These are phyloP conservation scores for Tolypocladium capitatum DNA, from an alignment of 2,329 filamentous ascomycete genomes.

Conservation along the genomic window DNA sequence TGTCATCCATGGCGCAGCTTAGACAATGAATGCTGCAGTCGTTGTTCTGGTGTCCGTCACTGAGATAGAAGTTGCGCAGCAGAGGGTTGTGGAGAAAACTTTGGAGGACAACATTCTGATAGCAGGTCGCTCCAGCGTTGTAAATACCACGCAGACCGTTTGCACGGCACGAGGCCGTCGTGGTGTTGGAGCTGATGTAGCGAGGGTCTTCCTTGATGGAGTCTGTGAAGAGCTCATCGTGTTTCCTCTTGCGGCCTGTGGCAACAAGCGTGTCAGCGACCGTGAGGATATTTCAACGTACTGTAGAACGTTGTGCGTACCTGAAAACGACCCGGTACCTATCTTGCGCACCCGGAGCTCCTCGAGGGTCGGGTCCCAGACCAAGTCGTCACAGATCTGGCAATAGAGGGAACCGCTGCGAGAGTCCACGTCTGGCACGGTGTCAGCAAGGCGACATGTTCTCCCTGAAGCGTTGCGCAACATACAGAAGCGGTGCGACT, in stretches of 20 bases:
- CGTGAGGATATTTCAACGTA: background rate
- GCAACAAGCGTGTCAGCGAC: background rate
- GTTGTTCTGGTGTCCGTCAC: constrained; percentile 70
- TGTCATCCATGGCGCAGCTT: constrained; percentile 59
- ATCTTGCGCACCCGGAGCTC: constrained; percentile 59
- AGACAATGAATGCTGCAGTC: constrained; percentile 58
- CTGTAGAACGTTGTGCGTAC: constrained; percentile 24
- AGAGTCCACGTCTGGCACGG: constrained; percentile 57
- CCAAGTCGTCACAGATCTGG: constrained; percentile 68
- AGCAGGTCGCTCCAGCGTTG: constrained; percentile 97
- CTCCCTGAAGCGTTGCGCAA: background rate
- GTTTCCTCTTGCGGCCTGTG: constrained; percentile 58
- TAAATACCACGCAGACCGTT: constrained; percentile 85
- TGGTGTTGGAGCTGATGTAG: constrained; percentile 68
- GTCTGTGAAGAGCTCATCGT: constrained; percentile 56
- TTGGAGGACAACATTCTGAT: constrained; percentile 92
- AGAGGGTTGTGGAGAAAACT: constrained; percentile 88
- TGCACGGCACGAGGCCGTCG: constrained; percentile 67
- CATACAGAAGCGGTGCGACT: constrained; percentile 62
- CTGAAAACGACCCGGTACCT: constrained; percentile 50
- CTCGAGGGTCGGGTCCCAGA: constrained; percentile 72
- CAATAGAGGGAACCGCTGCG: constrained; percentile 63
- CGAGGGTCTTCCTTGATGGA: constrained; percentile 57
- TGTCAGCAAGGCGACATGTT: constrained; percentile 12
- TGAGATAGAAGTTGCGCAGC: constrained; percentile 81